These are phyloP conservation scores for Blastobotrys arbuscula DNA, from an alignment of 1,139 yeast genomes.

Conservation along the genomic window DNA sequence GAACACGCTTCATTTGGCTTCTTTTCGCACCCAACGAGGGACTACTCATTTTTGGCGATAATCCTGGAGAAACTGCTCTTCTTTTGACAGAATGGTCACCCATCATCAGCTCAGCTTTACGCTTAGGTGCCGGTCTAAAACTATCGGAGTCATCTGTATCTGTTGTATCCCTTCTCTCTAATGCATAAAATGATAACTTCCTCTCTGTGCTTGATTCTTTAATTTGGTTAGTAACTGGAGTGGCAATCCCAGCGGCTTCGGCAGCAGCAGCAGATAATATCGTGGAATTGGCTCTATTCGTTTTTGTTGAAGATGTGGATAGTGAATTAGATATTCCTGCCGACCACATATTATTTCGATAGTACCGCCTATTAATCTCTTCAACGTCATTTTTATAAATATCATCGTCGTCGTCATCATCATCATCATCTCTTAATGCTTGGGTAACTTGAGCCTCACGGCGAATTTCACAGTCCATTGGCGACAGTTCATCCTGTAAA, in stretches of 20 bases:
- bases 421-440: conserved; percentile 27
- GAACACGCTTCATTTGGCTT: conserved; percentile 28
- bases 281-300: background rate
- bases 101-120: conserved; percentile 20
- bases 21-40: conserved; percentile 22
- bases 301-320: conserved; percentile 1
- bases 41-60: conserved; percentile 18
- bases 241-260: background rate
- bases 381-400: background rate
- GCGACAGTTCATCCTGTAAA: conserved; percentile 31
- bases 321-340: conserved; percentile 4
- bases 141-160: conserved; percentile 24
- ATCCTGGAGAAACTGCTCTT: conserved; percentile 31
- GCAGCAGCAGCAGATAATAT: background rate
- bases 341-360: background rate
- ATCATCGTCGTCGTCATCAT: conserved; percentile 1
- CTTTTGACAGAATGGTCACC: conserved; percentile 20
- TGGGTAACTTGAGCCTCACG: conserved; percentile 33
- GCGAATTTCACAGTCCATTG: conserved; percentile 32
- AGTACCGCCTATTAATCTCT: conserved; percentile 5
- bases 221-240: background rate
- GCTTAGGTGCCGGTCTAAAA: conserved; percentile 12
- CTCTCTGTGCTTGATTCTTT: background rate
- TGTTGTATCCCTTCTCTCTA: conserved; percentile 5
- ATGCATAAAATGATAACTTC: background rate